Evolutionary conservation across 371 early-diverging fungal species (phyloP), one percentile per base, ranked within the genome.

Genomic region (Mucor plumbeus): DNA sequence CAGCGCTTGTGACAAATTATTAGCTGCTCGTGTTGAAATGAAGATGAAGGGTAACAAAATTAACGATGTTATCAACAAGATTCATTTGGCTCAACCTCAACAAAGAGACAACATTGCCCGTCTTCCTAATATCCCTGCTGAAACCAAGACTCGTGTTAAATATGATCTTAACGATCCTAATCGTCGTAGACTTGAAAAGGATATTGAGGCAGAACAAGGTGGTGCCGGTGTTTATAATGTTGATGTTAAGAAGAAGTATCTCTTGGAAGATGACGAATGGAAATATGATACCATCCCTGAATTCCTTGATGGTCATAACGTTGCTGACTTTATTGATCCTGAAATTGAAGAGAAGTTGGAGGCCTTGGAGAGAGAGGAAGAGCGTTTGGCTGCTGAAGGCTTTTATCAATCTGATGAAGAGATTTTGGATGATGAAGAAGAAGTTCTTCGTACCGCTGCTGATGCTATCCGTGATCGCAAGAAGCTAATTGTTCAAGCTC

Each of bases 291-390:
- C 84, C 56, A 97, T 99, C 66, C 99, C 99, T 50, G 99, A 99
- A 85, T 96, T 99, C 83, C 91, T 95, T 90, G 95, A 99, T 76
- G 99, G 99, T 74, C 97, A 97, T 87, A 99, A 99, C 85, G 91
- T 99, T 44, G 95, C 97, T 41, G 99, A 99, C 87, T 99, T 99
- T 81, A 86, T 99, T 76, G 99, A 99, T 87, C 87, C 95, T 48
- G 98, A 99, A 17, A 99, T 99, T 79, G 96, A 94, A 78, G 94
- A 93, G 80, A 94, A 94, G 73, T 85, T 99, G 73, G 94, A 93
- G 41, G 96, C 93, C 65, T 87, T 99, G 59, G 99, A 99, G 82
- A 89, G 93, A 68, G 99, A 99, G 81, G 99, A 99, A 85, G 99
- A 98, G 81, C 83, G 90, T 60, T 82, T 98, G 43, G 91, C 88